Evolutionary conservation across 306 rosid genomes (phyloP).

Genomic region (Vachellia pachyceras): DNA sequence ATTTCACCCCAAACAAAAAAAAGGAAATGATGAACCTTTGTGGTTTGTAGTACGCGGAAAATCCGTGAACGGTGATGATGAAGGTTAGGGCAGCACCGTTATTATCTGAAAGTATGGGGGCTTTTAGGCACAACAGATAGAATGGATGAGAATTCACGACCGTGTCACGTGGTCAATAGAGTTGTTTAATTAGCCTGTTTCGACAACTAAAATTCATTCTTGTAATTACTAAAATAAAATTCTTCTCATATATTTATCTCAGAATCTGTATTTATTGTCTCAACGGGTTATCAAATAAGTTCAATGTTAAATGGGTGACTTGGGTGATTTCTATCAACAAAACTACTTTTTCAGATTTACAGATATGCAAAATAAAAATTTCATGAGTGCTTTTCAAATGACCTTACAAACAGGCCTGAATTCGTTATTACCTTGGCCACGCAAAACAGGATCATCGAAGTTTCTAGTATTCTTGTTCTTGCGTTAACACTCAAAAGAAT

Average conservation of each 20-base stretch:
- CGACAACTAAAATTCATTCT: too few relatives aligned
- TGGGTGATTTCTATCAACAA: too few relatives aligned
- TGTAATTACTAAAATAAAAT: too few relatives aligned
- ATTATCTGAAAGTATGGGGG: not conserved
- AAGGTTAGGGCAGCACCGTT: constrained; percentile 5
- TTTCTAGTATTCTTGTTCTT: constrained; percentile 1
- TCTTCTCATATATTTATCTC: too few relatives aligned
- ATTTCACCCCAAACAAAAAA: too few relatives aligned
- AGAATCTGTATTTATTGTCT: too few relatives aligned
- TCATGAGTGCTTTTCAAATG: too few relatives aligned
- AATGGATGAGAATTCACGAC: not conserved
- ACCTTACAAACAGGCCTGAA: not conserved
- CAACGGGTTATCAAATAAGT: too few relatives aligned
- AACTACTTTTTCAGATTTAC: too few relatives aligned
- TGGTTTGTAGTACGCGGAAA: not conserved
- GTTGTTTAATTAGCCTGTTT: too few relatives aligned
- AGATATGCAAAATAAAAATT: too few relatives aligned
- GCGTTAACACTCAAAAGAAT: not conserved
- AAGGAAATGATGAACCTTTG: too few relatives aligned
- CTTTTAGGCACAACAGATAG: not conserved
- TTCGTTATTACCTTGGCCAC: constrained; percentile 7
- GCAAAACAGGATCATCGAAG: constrained; percentile 19
- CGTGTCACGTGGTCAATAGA: not conserved
- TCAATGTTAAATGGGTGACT: not conserved
- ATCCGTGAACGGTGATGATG: constrained; percentile 9